phyloP scores from a whole-genome alignment of 2,329 filamentous ascomycete genomes.

The Macrophomina pseudophaseolina region DNA sequence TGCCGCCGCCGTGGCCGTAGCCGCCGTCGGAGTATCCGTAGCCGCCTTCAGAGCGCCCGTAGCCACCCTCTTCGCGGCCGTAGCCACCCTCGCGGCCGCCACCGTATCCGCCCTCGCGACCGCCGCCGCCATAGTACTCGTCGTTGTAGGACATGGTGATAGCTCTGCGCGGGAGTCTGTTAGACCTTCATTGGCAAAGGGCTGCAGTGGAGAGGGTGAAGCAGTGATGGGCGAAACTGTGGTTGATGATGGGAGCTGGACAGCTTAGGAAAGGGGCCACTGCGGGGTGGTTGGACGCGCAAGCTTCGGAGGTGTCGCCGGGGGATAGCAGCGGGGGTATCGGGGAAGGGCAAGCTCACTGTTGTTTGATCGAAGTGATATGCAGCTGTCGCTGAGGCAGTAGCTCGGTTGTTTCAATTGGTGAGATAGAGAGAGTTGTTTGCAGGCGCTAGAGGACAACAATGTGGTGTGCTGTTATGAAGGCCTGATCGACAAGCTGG shows the following conservation, averaged over 20 bases:
- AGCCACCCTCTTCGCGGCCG: conserved; percentile 48
- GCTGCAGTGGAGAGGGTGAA: not conserved
- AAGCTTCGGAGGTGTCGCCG: not conserved
- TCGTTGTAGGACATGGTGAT: conserved; percentile 41
- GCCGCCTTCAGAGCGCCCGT: conserved; percentile 52
- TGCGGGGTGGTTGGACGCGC: conserved; percentile 14
- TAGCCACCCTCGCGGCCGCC: conserved; percentile 43
- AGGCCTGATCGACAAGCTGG: conserved; percentile 20
- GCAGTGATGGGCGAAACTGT: not conserved
- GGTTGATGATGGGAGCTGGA: not conserved
- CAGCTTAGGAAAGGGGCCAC: not conserved
- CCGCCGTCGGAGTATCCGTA: conserved; percentile 29
- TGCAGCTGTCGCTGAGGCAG: too few relatives aligned
- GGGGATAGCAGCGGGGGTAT: not conserved
- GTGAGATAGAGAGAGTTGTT: not conserved
- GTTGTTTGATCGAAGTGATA: not conserved
- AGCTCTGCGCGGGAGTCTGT: not conserved
- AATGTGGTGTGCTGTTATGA: conserved; percentile 10
- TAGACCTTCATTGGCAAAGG: not conserved
- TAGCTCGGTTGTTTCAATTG: not conserved
- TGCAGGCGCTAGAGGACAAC: not conserved
- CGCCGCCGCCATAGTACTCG: too few relatives aligned
- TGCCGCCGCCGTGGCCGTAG: not conserved
- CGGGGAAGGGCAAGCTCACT: not conserved
- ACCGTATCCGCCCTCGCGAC: too few relatives aligned